Percentiles rank a stretch among this genome's conserved stretches.
These are phyloP conservation scores for Balakata baccata DNA, from an alignment of 345 rosid genomes.

Conservation along the genomic window DNA sequence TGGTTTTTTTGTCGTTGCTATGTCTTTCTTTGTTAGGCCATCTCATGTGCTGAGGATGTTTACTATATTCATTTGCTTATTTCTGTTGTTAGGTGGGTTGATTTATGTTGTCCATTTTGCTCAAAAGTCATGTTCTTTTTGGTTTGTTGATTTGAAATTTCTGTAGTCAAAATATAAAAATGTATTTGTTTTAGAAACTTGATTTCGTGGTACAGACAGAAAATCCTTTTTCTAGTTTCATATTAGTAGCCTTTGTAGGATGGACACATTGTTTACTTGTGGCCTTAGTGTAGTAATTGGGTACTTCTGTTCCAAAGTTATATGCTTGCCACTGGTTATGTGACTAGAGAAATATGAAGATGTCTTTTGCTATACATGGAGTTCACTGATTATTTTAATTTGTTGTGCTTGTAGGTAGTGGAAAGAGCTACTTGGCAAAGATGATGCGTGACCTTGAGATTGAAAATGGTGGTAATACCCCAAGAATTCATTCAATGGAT, in stretches of 20 bases:
- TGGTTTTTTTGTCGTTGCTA: neutral
- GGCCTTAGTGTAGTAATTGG: neutral
- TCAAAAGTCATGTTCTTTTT: neutral
- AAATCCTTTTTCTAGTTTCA: neutral
- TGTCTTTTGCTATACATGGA: neutral
- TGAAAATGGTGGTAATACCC: conserved; percentile 79
- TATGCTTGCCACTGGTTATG: neutral
- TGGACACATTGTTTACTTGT: neutral
- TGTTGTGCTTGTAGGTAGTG: conserved; percentile 60
- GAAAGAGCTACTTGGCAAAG: conserved; percentile 94
- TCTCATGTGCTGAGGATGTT: neutral
- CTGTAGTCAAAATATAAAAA: neutral
- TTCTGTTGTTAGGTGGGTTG: neutral
- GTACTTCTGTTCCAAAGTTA: neutral
- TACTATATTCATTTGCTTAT: neutral
- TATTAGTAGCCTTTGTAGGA: neutral
- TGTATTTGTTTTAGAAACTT: neutral
- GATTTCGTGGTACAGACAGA: neutral
- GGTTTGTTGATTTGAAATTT: neutral
- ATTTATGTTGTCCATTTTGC: neutral
- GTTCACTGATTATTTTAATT: neutral
- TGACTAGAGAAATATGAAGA: neutral
- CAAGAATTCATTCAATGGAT: conserved; percentile 97
- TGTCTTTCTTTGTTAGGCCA: neutral
- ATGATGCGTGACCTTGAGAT: conserved; percentile 85